phyloP scores from a whole-genome alignment of 306 rosid species.

The Sechiopsis laciniata region DNA sequence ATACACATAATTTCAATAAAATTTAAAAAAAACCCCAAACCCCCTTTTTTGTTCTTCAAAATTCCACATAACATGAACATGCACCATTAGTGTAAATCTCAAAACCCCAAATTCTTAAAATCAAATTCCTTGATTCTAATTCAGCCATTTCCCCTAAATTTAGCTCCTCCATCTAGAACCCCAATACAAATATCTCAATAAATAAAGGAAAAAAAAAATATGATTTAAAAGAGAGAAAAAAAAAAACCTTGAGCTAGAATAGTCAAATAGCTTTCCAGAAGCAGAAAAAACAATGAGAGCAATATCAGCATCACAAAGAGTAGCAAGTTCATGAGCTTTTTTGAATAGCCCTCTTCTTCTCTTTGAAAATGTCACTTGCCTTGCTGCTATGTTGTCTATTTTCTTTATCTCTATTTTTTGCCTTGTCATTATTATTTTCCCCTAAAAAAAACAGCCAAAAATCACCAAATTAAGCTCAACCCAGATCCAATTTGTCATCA shows the following conservation, averaged over 20 bases:
- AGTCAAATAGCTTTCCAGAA: conserved; percentile 20
- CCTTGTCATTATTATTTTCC: neutral
- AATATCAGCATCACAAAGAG: too few species aligned
- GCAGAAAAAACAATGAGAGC: conserved; percentile 24
- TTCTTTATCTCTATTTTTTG: conserved; percentile 9
- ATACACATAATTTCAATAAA: neutral
- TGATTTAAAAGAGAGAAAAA: neutral
- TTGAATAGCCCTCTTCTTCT: too few species aligned
- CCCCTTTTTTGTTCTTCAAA: neutral
- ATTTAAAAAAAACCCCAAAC: neutral
- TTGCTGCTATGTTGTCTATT: conserved; percentile 16
- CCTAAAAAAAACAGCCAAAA: neutral
- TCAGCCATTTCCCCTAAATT: neutral
- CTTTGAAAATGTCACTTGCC: conserved; percentile 15
- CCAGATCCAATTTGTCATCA: neutral
- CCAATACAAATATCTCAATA: neutral
- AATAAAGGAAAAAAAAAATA: neutral
- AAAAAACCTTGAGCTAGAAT: conserved; percentile 13
- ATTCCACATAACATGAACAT: neutral
- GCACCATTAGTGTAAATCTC: too few species aligned
- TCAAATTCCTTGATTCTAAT: neutral
- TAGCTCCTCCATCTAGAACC: neutral
- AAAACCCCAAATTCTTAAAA: too few species aligned
- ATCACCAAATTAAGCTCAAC: neutral
- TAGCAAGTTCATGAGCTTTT: too few species aligned